Base-by-base conservation (phyloP, 345 rosid species). In the Brassica carinata region DNA sequence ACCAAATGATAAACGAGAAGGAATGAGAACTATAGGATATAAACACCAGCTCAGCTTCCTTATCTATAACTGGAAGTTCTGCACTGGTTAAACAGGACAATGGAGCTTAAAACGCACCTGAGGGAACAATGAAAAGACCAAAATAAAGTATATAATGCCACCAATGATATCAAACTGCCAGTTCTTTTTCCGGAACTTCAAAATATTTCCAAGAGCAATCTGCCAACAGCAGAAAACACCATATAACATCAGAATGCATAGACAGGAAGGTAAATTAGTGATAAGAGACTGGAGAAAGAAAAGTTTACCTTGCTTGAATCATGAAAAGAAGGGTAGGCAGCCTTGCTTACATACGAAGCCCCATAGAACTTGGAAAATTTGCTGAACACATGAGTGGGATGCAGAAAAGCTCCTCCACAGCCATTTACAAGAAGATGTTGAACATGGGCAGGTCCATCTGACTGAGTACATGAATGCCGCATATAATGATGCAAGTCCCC, bases 131-230 rank as follows among this genome's bases (percentile, higher is more conserved):
- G 99, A 96, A 78, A 92, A 96, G 74, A 85, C 93, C 89, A 96
- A 81, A 34, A 96, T 75, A 55, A 96, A 96, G 86, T 96, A 96
- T 84, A 96, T 89, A 71, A 96, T 86, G 81, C 99, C 99, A 76
- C 99, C 99, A 67, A 96, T 96, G 77, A 93, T 87, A 88, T 96
- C 99, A 74, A 96, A 96, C 53, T 96, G 99, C 99, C 98, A 96
- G 80, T 96, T 96, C 89, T 92, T 96, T 89, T 93, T 96, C 77
- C 98, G 89, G 71, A 96, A 96, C 89, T 96, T 96, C 92, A 96
- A 85, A 84, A 96, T 96, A 85, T 96, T 96, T 82, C 99, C 99
- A 87, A 96, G 67, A 69, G 99, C 99, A 84, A 93, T 96, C 99
- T 96, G 92, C 84, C 71, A 43, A 40, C 77, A 79, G 51, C 63